Conservation (phyloP, 1,139 yeast species). For the Yamadazyma songkhlaensis region DNA sequence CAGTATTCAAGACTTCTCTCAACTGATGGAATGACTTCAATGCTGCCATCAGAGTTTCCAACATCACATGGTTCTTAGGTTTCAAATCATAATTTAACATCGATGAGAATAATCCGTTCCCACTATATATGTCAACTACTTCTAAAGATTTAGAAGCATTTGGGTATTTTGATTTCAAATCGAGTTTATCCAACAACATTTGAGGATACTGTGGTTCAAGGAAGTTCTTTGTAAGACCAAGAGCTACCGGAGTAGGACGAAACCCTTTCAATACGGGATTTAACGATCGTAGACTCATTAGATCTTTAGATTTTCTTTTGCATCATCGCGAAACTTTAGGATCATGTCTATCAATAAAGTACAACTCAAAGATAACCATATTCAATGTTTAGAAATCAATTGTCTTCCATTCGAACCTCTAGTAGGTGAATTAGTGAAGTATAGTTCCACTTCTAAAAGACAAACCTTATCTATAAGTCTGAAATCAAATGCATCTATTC, state of each 20-base stretch:
- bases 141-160: conserved; percentile 40
- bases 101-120: conserved; percentile 50
- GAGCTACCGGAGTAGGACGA: conserved; percentile 13
- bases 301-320: neutral
- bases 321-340: neutral
- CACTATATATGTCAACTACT: conserved; percentile 65
- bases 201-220: conserved; percentile 29
- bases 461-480: conserved; percentile 14
- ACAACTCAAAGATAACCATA: conserved; percentile 21
- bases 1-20: conserved; percentile 12
- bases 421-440: conserved; percentile 18
- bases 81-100: conserved; percentile 53
- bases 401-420: conserved; percentile 22
- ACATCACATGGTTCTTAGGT: conserved; percentile 59
- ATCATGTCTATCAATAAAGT: conserved; percentile 35
- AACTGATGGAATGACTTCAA: neutral
- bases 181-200: conserved; percentile 39
- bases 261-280: conserved; percentile 27
- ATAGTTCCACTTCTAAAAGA: conserved; percentile 20
- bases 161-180: conserved; percentile 41
- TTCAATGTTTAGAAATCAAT: conserved; percentile 12
- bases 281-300: conserved; percentile 20
- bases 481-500: conserved; percentile 15
- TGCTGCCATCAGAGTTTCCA: conserved; percentile 36
- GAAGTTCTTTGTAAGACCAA: conserved; percentile 17